These are phyloP conservation scores for Acephala macrosclerotiorum DNA, from an alignment of 2,329 filamentous ascomycete species.

Conservation along the genomic window DNA sequence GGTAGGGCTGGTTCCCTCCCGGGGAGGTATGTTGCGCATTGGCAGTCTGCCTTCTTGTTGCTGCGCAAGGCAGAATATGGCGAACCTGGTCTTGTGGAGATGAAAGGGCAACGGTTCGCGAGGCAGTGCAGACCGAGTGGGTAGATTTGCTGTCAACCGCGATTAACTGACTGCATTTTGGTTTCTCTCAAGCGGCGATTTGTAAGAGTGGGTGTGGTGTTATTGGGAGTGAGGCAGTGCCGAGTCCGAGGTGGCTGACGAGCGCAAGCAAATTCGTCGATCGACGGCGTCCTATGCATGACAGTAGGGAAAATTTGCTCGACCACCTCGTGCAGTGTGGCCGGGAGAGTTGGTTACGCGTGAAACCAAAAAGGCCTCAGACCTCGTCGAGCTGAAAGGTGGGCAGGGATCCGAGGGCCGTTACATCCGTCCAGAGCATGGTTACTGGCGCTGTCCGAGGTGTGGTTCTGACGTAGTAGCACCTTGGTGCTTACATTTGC, in stretches of 20 bases:
- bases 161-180: not conserved
- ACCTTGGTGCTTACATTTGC: not conserved
- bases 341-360: not conserved
- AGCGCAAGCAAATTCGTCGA: slow-evolving; percentile 6
- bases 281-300: not conserved
- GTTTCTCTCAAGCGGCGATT: not conserved
- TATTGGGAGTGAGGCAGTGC: slow-evolving; percentile 2
- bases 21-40: not conserved
- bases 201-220: not conserved
- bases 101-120: not conserved
- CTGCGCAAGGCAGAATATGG: not conserved
- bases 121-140: not conserved
- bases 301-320: slow-evolving; percentile 4
- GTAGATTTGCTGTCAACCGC: not conserved
- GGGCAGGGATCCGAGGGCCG: not conserved
- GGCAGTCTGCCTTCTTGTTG: not conserved
- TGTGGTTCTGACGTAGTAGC: not conserved
- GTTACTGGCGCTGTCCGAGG: not conserved
- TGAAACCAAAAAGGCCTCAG: slow-evolving; percentile 1
- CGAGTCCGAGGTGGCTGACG: not conserved
- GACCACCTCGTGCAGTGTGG: not conserved
- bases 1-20: slow-evolving; percentile 7
- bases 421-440: not conserved
- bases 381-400: not conserved
- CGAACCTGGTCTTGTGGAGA: slow-evolving; percentile 1